Percentiles rank a stretch among this genome's conserved stretches.
These are phyloP conservation scores for Irpex sp. DNA, from an alignment of 1,284 basidiomycete species.

Conservation along the genomic window DNA sequence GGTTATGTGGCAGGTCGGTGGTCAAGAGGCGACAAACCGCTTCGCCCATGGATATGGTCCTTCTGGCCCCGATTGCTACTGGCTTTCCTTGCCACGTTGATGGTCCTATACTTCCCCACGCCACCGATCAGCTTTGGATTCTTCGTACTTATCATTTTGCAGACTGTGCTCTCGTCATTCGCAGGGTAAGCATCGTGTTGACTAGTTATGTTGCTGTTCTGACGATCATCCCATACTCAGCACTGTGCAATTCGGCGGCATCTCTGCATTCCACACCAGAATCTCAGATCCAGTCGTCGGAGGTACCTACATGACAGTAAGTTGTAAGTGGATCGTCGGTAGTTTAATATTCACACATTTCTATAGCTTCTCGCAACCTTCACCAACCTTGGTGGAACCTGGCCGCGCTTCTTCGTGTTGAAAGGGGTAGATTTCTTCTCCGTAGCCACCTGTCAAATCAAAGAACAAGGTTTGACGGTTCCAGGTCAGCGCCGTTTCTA, in stretches of 20 bases:
- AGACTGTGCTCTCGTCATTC: constrained; percentile 86
- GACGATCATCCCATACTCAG: constrained; percentile 35
- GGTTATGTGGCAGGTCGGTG: constrained; percentile 96
- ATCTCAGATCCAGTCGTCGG: constrained; percentile 97
- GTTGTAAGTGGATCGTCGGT: constrained; percentile 20
- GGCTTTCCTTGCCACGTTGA: constrained; percentile 69
- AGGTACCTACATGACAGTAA: constrained; percentile 96
- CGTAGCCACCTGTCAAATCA: constrained; percentile 75
- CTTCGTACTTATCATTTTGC: constrained; percentile 76
- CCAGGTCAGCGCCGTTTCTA: constrained; percentile 42
- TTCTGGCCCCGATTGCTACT: constrained; percentile 88
- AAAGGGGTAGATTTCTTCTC: constrained; percentile 91
- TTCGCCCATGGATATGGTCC: constrained; percentile 87
- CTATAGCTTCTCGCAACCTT: constrained; percentile 90
- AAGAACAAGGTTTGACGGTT: constrained; percentile 51
- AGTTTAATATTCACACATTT: constrained; percentile 7
- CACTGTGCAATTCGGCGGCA: constrained; percentile 97
- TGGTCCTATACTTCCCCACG: constrained; percentile 84
- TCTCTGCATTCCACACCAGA: constrained; percentile 96
- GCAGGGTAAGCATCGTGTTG: constrained; percentile 59
- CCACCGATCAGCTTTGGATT: constrained; percentile 75
- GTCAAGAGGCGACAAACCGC: constrained; percentile 74
- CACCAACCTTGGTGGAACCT: constrained; percentile 96
- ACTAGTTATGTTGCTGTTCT: neutral
- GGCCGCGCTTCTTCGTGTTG: constrained; percentile 92